A percentile compares a stretch with the other conserved stretches of the same genome.
These are phyloP conservation scores for Suillus hirtellus DNA, from an alignment of 768 basidiomycete genomes.

Conservation along the genomic window DNA sequence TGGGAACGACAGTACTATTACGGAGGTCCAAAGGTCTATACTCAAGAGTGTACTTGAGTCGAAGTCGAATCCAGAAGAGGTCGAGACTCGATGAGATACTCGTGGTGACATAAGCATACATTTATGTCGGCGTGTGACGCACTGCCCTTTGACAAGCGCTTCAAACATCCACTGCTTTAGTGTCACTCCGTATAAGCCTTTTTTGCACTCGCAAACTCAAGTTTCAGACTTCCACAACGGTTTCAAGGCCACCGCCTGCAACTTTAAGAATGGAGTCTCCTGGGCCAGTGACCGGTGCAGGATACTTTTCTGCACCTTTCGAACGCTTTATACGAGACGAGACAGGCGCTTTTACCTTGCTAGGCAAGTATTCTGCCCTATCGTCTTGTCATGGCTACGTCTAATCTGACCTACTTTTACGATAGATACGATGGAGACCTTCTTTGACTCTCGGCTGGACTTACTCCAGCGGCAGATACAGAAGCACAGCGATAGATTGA, in stretches of 20 bases:
- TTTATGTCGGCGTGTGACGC: background rate
- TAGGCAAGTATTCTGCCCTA: conserved; percentile 53
- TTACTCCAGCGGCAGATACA: conserved; percentile 81
- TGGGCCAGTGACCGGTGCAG: conserved; percentile 30
- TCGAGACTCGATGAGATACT: background rate
- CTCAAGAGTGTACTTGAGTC: too few species aligned
- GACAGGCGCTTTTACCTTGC: conserved; percentile 77
- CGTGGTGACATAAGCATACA: conserved; percentile 1
- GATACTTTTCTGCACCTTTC: conserved; percentile 67
- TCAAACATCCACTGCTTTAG: conserved; percentile 1
- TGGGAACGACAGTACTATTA: background rate
- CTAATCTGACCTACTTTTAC: background rate
- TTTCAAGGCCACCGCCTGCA: conserved; percentile 42
- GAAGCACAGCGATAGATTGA: conserved; percentile 83
- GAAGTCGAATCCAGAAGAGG: background rate
- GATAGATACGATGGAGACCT: conserved; percentile 91
- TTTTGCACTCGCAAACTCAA: background rate
- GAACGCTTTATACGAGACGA: conserved; percentile 79
- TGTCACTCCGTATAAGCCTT: background rate
- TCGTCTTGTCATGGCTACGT: background rate
- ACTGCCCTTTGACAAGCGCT: background rate
- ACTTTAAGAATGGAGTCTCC: conserved; percentile 31
- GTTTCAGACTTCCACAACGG: conserved; percentile 24
- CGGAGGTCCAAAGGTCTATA: background rate
- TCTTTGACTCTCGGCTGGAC: conserved; percentile 88